Base-by-base conservation (phyloP, 257 asterid genomes). In the Knoxia roxburghii region DNA sequence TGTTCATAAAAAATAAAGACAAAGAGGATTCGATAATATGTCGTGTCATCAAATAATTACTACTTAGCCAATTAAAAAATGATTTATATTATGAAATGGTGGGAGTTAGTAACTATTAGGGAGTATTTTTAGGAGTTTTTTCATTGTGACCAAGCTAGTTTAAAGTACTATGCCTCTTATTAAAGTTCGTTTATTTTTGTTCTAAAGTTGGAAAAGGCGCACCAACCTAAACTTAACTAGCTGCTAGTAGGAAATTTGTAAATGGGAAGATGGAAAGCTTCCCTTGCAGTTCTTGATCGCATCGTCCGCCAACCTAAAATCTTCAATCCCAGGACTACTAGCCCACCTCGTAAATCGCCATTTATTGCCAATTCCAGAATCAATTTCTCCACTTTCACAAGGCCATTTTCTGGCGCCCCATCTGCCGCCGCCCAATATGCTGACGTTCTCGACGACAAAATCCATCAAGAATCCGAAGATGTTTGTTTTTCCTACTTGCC, bases 241-340 rank as follows among this genome's bases (percentile, higher is more conserved):
- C n/a, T n/a, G n/a, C n/a, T n/a, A n/a, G n/a, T n/a, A n/a, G n/a
- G n/a, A n/a, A n/a, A n/a, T n/a, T n/a, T n/a, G 86, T 85, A 81
- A 79, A 93, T 93, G 99, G 97, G 96, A 83, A 86, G 97, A 85
- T 93, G 97, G 95, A 80, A 88, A 81, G 84, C 82, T 78, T 74
- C 83, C 71, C 64, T 58, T 40, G 58, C 55, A n/a, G n/a, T 57
- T 73, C 62, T 82, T 69, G 78, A 85, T 68, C 85, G 86, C 73
- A 65, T 84, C 67, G 27, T 71, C 64, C 64, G 73, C 48, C 72
- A 35, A 65, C 9, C 68, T 78, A 69, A 85, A 83, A 70, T 73
- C 77, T 68, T 30, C 27, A 68, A 56, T 15, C 15, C 56, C 29
- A 49, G 55, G 75, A 23, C 68, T 23, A 77, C 37, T 62, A 80